Evolutionary conservation across 179 eudicot genomes (phyloP).

Genomic region (Beta lomatogona): DNA sequence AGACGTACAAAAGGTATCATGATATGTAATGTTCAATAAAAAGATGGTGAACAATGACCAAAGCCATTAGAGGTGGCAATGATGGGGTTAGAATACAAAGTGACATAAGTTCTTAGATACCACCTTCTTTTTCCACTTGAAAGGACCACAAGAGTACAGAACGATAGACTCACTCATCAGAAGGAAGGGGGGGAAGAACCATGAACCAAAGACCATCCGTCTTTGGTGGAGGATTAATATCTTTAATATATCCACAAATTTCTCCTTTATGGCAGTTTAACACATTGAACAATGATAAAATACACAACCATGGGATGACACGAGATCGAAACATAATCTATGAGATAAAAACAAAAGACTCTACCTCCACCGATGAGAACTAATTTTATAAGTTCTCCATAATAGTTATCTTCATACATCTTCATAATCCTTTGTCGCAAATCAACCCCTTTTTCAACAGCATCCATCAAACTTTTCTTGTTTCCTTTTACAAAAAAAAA

Average conservation of each 20-base stretch:
- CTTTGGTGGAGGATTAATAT: too few relatives aligned
- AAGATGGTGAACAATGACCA: neutral
- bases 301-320: neutral
- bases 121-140: neutral
- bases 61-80: neutral
- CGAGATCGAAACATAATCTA: neutral
- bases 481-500: constrained; percentile 53
- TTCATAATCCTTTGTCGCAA: constrained; percentile 73
- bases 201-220: neutral
- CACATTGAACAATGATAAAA: neutral
- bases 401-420: constrained; percentile 68
- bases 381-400: constrained; percentile 77
- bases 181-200: neutral
- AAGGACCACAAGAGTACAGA: neutral
- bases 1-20: too few relatives aligned
- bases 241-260: too few relatives aligned
- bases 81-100: neutral
- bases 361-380: constrained; percentile 95
- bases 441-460: constrained; percentile 86
- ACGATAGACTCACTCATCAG: neutral
- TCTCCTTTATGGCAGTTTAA: neutral
- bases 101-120: too few relatives aligned
- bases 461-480: constrained; percentile 90
- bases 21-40: too few relatives aligned
- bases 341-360: constrained; percentile 18